Base-by-base conservation (phyloP, 768 basidiomycete species). In the Panellus pusillus region DNA sequence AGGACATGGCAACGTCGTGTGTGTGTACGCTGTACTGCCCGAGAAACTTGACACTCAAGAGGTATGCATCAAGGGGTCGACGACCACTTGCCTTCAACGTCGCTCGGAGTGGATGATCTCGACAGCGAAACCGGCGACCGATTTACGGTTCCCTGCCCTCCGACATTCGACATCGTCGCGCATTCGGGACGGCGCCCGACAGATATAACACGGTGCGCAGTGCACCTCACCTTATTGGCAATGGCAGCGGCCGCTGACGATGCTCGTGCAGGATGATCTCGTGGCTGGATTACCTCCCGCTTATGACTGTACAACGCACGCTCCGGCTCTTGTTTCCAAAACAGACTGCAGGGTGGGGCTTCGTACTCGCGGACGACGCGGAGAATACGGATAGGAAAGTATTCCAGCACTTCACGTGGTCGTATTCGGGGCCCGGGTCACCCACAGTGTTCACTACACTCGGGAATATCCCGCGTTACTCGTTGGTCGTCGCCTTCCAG, bases 231-330 rank as follows among this genome's bases (percentile, higher is more conserved):
- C 24, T 24, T 24, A 24, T 24, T 24, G 2, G 24, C 24, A 24
- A 24, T 24, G 24, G 24, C 24, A 24, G 4, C 7, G 12, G n/a
- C 35, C 2, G 17, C 4, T 9, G 6, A 18, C 19, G 24, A 11
- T 27, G n/a, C 19, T 17, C 3, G 19, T 8, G 4, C 43, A 55
- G 54, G 1, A 24, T 55, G 19, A 31, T 45, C n/a, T 47, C 54
- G 17, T 50, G 54, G 54, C 27, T 55, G 11, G 54, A 55, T 12
- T 45, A 55, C 27, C 54, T 55, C 29, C 38, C 54, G 2, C 38
- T 55, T 12, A 50, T 55, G 43, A 49, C 54, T 8, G 44, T 55
- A 28, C 54, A 55, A 12, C 54, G 54, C 15, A 19, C 44, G 9
- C 54, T 55, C 13, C 47, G 44, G 14, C 43, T 55, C n/a, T 9